phyloP scores from a whole-genome alignment of 192 early-diverging fungal genomes.

The Chytriomyces sp. region DNA sequence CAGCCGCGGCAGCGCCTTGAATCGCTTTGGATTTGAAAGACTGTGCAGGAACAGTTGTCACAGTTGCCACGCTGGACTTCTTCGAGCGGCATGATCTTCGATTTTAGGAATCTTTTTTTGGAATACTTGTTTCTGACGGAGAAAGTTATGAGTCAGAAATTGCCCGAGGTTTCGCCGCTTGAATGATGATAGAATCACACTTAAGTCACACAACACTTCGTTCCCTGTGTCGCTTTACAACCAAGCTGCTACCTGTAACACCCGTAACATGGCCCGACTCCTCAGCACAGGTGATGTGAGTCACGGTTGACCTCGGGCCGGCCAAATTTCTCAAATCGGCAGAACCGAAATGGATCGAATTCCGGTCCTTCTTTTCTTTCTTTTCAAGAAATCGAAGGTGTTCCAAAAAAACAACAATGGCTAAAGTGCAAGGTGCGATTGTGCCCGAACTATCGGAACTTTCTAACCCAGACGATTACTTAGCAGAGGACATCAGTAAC shows the following conservation, averaged over 20 bases:
- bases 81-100: background rate
- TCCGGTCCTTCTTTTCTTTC: background rate
- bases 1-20: slow-evolving; percentile 26
- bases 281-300: too few species aligned
- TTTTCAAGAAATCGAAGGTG: too few species aligned
- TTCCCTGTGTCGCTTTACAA: too few species aligned
- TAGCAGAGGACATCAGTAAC: background rate
- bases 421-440: too few species aligned
- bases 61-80: slow-evolving; percentile 26
- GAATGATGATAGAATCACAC: background rate
- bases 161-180: background rate
- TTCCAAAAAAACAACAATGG: too few species aligned
- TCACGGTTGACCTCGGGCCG: background rate
- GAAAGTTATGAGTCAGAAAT: background rate
- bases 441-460: background rate
- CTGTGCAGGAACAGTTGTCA: slow-evolving; percentile 14
- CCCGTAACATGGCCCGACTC: background rate
- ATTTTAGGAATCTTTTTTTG: background rate
- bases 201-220: too few species aligned
- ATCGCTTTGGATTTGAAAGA: slow-evolving; percentile 13
- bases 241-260: background rate
- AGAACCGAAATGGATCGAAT: background rate
- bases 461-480: background rate
- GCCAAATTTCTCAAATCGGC: background rate
- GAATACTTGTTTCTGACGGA: background rate